Base-by-base conservation (phyloP, 257 asterid genomes). In the Jaltomata sinuosa region DNA sequence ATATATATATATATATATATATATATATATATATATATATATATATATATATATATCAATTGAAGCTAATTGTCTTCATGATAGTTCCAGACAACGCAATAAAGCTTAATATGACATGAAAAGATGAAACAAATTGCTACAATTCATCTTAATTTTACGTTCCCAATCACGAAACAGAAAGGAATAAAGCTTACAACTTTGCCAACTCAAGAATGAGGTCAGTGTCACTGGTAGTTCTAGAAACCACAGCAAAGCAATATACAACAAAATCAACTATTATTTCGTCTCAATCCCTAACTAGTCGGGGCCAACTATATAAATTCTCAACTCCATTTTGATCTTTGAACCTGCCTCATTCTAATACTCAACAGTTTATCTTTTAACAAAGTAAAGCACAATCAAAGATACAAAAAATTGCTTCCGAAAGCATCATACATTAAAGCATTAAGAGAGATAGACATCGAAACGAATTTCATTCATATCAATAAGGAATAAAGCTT, bases 191-290 rank as follows among this genome's bases (percentile, higher is more conserved):
- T 91, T 89, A 91, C 93, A 88, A 29, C 85, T 65, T 21, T 83
- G 86, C 85, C 87, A 89, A 81, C 87, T 62, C 47, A 92, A 34
- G 87, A 90, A 88, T 67, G 84, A 87, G 71, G 78, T 86, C 82
- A 91, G 77, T 2, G 90, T 90, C 84, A 92, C 90, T 36, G 52
- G 52, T 69, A 69, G 18, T 36, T 36, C 78, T 21, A 36, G 52
- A 36, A 36, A 69, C 29, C 78, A 36, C 15, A 19, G 4, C 29
- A 34, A 68, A 67, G 76, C 76, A 32, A 6, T 15, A 67, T 18
- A 68, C 50, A 68, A 36, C 27, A 68, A 19, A 31, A 36, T 19
- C 31, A 69, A 69, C 31, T 2, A 8, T 31, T 36, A 69, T 69
- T 69, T 69, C 31, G 18, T 52, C 52, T 69, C 78, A 54, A 80